Evolutionary conservation across 2,329 filamentous ascomycete genomes (phyloP).

Genomic region (Stagonosporopsis tanaceti): DNA sequence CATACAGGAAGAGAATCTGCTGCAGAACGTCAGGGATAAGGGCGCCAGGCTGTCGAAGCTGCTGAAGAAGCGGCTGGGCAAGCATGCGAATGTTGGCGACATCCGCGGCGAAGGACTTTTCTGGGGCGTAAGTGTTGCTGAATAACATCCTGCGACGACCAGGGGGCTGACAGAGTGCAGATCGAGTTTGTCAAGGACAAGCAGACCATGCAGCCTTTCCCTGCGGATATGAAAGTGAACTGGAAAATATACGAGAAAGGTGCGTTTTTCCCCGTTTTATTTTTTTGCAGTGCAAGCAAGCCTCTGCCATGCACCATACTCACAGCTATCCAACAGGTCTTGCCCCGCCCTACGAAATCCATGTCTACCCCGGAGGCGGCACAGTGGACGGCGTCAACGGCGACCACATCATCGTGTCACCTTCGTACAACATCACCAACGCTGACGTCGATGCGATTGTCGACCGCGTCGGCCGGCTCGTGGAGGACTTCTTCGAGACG

Average conservation of each 20-base stretch:
- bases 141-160: too few species aligned
- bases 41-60: slow-evolving; percentile 59
- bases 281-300: too few species aligned
- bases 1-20: slow-evolving; percentile 63
- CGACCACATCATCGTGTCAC: slow-evolving; percentile 75
- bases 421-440: slow-evolving; percentile 70
- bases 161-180: slow-evolving; percentile 35
- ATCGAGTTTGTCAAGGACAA: slow-evolving; percentile 68
- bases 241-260: slow-evolving; percentile 62
- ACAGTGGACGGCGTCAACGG: slow-evolving; percentile 66
- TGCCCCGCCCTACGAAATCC: slow-evolving; percentile 58
- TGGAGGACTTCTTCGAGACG: slow-evolving; percentile 57
- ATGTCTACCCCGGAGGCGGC: slow-evolving; percentile 70
- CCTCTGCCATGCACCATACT: neutral
- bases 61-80: slow-evolving; percentile 54
- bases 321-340: slow-evolving; percentile 45
- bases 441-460: slow-evolving; percentile 66
- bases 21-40: slow-evolving; percentile 65
- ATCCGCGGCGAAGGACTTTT: slow-evolving; percentile 69
- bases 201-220: slow-evolving; percentile 62
- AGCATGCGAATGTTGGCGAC: slow-evolving; percentile 64
- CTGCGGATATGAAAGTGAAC: slow-evolving; percentile 55
- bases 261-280: slow-evolving; percentile 21
- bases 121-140: slow-evolving; percentile 58
- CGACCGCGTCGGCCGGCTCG: slow-evolving; percentile 58